Percentiles rank a stretch among this genome's conserved stretches.
Conservation (phyloP, 345 rosid genomes). For the Aethionema arabicum region DNA sequence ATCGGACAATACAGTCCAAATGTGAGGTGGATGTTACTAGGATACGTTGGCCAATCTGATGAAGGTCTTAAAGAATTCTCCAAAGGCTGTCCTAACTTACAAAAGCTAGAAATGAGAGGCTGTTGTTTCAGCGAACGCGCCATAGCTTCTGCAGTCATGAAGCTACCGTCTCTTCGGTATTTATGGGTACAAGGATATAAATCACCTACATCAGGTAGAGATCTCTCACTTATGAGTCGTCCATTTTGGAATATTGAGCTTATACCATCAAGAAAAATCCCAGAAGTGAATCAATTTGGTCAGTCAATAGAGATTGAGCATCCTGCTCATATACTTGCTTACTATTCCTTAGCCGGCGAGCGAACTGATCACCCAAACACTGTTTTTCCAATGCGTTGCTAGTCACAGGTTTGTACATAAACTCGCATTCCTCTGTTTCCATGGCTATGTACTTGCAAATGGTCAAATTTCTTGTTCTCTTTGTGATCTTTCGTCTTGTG, state of each 20-base stretch:
- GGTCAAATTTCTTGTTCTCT: too few relatives aligned
- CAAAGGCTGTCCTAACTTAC: constrained; percentile 79
- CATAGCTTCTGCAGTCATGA: constrained; percentile 60
- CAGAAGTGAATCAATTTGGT: constrained; percentile 33
- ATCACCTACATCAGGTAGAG: constrained; percentile 51
- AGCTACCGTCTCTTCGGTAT: constrained; percentile 73
- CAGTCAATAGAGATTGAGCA: constrained; percentile 44
- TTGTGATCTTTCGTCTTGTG: too few relatives aligned
- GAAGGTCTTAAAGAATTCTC: constrained; percentile 75
- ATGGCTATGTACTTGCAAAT: too few relatives aligned
- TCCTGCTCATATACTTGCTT: constrained; percentile 89
- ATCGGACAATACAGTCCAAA: constrained; percentile 71
- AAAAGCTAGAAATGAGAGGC: constrained; percentile 90
- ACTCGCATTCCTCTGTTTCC: too few relatives aligned
- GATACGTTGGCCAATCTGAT: constrained; percentile 79
- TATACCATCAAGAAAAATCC: constrained; percentile 57
- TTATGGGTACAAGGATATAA: constrained; percentile 95
- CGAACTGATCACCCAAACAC: constrained; percentile 78
- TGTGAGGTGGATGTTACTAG: constrained; percentile 95
- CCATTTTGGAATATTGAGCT: constrained; percentile 97
- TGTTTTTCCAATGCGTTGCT: constrained; percentile 38
- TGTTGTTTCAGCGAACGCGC: constrained; percentile 85
- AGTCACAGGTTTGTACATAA: too few relatives aligned
- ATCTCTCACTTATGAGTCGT: constrained; percentile 70
- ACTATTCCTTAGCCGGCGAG: constrained; percentile 87